phyloP scores from a whole-genome alignment of 805 yeast genomes.

The Cyberlindnera misumaiensis region DNA sequence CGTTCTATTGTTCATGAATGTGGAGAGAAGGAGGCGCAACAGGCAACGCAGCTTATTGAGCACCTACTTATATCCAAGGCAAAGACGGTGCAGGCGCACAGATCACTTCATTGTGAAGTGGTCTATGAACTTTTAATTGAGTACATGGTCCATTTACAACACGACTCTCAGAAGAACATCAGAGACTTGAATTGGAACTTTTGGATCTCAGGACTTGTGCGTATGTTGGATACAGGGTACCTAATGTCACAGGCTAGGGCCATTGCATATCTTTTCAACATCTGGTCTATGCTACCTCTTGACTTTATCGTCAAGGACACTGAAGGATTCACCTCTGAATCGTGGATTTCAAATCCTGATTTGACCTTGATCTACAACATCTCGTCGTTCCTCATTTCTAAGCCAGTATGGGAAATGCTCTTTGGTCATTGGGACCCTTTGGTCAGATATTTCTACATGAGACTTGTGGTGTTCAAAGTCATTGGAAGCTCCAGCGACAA shows the following conservation, averaged over 20 bases:
- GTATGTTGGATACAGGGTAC: conserved; percentile 58
- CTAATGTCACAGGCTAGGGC: conserved; percentile 56
- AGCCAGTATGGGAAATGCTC: conserved; percentile 43
- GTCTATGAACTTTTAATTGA: conserved; percentile 31
- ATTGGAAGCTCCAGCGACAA: conserved; percentile 9
- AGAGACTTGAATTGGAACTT: conserved; percentile 59
- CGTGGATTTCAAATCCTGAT: conserved; percentile 35
- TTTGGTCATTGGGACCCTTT: conserved; percentile 80
- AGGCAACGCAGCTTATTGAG: conserved; percentile 2
- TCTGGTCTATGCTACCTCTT: conserved; percentile 65
- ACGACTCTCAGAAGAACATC: conserved; percentile 8
- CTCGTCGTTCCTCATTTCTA: conserved; percentile 47
- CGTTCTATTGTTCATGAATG: conserved; percentile 6
- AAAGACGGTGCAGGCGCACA: conserved; percentile 24
- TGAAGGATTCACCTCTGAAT: background rate
- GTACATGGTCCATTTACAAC: conserved; percentile 17
- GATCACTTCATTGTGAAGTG: conserved; percentile 34
- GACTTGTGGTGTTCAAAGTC: conserved; percentile 65
- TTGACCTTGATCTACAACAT: conserved; percentile 43
- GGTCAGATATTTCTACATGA: conserved; percentile 59
- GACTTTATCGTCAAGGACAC: conserved; percentile 6
- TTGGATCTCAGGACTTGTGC: conserved; percentile 57
- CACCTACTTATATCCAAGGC: conserved; percentile 5
- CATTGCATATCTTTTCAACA: conserved; percentile 59
- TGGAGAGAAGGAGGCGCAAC: conserved; percentile 1